Conservation (phyloP, 2,329 filamentous ascomycete species). For the Hypoxylon sp. region DNA sequence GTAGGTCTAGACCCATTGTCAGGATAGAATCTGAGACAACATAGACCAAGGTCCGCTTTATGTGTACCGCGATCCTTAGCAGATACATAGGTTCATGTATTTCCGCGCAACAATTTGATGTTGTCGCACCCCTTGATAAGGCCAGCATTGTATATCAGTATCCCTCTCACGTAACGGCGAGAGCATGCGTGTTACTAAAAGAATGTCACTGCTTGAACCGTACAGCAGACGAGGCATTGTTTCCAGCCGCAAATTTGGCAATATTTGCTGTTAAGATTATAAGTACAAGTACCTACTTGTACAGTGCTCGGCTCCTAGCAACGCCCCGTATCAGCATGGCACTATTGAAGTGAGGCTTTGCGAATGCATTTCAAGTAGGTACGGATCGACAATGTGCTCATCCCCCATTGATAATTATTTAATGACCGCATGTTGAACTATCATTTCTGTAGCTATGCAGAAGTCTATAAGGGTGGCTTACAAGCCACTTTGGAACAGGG, state of each 20-base stretch:
- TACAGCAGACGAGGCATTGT: not conserved
- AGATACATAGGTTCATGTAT: too few relatives aligned
- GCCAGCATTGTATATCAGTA: too few relatives aligned
- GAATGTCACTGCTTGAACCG: not conserved
- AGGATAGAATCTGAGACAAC: too few relatives aligned
- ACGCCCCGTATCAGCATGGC: not conserved
- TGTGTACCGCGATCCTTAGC: too few relatives aligned
- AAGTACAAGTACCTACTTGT: too few relatives aligned
- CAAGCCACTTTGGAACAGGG: conserved; percentile 3
- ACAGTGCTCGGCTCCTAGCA: not conserved
- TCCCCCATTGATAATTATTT: not conserved
- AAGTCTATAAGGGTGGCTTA: not conserved
- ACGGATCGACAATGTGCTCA: not conserved
- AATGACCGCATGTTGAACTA: not conserved
- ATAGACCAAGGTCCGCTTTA: too few relatives aligned
- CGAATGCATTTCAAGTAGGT: not conserved
- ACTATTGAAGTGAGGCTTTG: not conserved
- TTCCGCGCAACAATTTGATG: too few relatives aligned
- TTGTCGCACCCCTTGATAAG: too few relatives aligned
- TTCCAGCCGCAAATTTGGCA: not conserved
- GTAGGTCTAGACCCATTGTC: too few relatives aligned
- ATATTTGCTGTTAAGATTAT: too few relatives aligned
- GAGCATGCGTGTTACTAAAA: too few relatives aligned
- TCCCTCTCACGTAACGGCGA: too few relatives aligned
- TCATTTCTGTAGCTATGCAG: not conserved